Percentiles rank a stretch among this genome's conserved stretches.
phyloP scores from a whole-genome alignment of 495 filamentous ascomycete genomes.

The Cairneyella variabilis region DNA sequence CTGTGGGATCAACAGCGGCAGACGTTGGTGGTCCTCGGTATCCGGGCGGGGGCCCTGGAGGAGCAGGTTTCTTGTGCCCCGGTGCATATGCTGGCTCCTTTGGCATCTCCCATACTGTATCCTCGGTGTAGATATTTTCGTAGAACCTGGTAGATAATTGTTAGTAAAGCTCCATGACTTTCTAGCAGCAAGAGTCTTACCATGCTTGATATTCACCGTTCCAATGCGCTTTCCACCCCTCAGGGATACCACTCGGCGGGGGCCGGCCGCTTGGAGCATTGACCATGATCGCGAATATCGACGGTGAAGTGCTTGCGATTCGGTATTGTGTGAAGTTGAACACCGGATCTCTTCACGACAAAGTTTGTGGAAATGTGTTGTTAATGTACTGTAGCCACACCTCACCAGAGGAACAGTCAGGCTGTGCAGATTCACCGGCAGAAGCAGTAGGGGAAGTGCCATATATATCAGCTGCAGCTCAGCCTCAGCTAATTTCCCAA shows the following conservation, averaged over 20 bases:
- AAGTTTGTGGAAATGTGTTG: not conserved
- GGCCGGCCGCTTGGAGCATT: not conserved
- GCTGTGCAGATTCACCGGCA: not conserved
- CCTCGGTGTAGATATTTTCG: constrained; percentile 18
- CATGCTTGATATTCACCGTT: constrained; percentile 11
- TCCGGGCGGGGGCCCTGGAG: constrained; percentile 8
- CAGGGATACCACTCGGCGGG: not conserved
- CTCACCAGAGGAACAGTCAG: not conserved
- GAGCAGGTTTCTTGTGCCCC: not conserved
- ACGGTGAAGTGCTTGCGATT: not conserved
- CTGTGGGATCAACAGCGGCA: not conserved
- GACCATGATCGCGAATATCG: constrained; percentile 1
- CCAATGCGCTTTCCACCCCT: constrained; percentile 17
- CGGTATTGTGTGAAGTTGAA: not conserved
- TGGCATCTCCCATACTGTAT: constrained; percentile 14
- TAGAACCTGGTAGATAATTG: constrained; percentile 10
- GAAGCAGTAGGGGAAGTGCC: no score
- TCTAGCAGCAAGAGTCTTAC: not conserved
- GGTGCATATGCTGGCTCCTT: constrained; percentile 7
- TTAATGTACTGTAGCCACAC: not conserved
- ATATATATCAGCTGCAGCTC: no score
- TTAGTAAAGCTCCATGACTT: not conserved
- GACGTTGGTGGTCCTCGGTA: not conserved
- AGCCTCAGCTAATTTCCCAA: no score
- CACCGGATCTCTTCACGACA: no score